These are phyloP conservation scores for Cetradonia linearis DNA, from an alignment of 495 filamentous ascomycete species.

Conservation along the genomic window DNA sequence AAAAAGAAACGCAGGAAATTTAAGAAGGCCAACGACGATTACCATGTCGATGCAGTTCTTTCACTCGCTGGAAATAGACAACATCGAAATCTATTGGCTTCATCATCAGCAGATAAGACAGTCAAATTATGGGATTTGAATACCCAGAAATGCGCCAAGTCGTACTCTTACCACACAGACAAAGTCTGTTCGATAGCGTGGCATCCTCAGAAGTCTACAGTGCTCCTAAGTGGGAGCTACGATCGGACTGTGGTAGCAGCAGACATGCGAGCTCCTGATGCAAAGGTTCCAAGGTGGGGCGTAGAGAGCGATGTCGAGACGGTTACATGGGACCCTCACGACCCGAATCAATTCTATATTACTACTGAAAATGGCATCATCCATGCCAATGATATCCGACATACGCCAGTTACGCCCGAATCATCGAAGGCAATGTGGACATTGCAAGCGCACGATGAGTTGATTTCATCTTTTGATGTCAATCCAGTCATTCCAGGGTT, in stretches of 20 bases:
- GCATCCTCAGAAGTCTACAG: slow-evolving; percentile 77
- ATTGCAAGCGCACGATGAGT: slow-evolving; percentile 88
- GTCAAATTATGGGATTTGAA: slow-evolving; percentile 96
- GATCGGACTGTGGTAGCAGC: slow-evolving; percentile 84
- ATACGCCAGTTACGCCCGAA: slow-evolving; percentile 54
- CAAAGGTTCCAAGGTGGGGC: slow-evolving; percentile 67
- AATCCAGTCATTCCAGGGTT: slow-evolving; percentile 83
- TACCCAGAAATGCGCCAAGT: slow-evolving; percentile 84
- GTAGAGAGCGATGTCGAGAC: slow-evolving; percentile 93
- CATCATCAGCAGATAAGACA: slow-evolving; percentile 89
- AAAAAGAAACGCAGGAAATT: slow-evolving; percentile 78
- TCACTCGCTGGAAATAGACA: slow-evolving; percentile 83
- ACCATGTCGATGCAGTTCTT: slow-evolving; percentile 89
- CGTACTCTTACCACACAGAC: slow-evolving; percentile 81
- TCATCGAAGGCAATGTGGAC: slow-evolving; percentile 80
- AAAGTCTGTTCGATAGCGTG: slow-evolving; percentile 94
- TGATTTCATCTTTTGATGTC: slow-evolving; percentile 90
- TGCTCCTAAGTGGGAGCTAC: slow-evolving; percentile 85
- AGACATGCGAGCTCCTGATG: slow-evolving; percentile 85
- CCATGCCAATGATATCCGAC: slow-evolving; percentile 75
- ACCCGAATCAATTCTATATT: slow-evolving; percentile 86
- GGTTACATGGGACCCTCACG: slow-evolving; percentile 85
- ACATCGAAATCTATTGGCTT: slow-evolving; percentile 91
- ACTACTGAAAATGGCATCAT: slow-evolving; percentile 85
- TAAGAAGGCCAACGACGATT: slow-evolving; percentile 77